Evolutionary conservation across 495 filamentous ascomycete species (phyloP).

Genomic region (Umbilicaria muhlenbergii): DNA sequence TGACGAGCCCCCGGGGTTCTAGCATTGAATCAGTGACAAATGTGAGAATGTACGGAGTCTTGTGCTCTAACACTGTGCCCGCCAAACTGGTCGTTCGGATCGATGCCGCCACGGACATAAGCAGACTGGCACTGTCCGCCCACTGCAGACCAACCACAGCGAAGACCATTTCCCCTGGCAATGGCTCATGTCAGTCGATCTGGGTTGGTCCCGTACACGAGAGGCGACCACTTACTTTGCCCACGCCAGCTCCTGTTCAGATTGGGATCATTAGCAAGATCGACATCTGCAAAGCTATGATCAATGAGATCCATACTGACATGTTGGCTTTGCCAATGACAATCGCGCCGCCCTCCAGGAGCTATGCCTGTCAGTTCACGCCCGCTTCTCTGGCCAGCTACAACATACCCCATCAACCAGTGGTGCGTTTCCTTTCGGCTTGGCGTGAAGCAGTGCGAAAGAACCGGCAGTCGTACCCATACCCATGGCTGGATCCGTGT

Average conservation of each 20-base stretch:
- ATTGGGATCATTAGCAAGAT: not conserved
- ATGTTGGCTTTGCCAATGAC: constrained; percentile 33
- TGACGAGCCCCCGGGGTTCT: constrained; percentile 31
- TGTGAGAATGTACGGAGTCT: not conserved
- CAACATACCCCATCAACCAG: constrained; percentile 9
- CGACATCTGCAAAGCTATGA: not conserved
- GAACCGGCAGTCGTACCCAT: constrained; percentile 32
- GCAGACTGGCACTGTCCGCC: constrained; percentile 27
- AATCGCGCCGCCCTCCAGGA: constrained; percentile 26
- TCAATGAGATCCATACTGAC: constrained; percentile 5
- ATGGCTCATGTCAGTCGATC: not conserved
- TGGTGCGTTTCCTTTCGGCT: constrained; percentile 15
- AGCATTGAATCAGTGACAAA: not conserved
- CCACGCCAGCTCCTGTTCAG: not conserved
- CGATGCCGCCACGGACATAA: constrained; percentile 19
- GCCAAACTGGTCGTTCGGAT: constrained; percentile 11
- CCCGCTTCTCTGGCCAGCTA: too few relatives aligned
- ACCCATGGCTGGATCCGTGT: constrained; percentile 19
- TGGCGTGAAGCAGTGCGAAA: constrained; percentile 15
- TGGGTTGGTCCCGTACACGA: constrained; percentile 17
- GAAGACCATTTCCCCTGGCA: not conserved
- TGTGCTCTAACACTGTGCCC: constrained; percentile 19
- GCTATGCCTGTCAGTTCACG: constrained; percentile 4
- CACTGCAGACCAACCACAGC: constrained; percentile 27
- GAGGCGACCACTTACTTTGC: not conserved